A percentile compares a stretch with the other conserved stretches of the same genome.
These are phyloP conservation scores for Metarhizium robertsii DNA, from an alignment of 2,329 filamentous ascomycete genomes.

Conservation along the genomic window DNA sequence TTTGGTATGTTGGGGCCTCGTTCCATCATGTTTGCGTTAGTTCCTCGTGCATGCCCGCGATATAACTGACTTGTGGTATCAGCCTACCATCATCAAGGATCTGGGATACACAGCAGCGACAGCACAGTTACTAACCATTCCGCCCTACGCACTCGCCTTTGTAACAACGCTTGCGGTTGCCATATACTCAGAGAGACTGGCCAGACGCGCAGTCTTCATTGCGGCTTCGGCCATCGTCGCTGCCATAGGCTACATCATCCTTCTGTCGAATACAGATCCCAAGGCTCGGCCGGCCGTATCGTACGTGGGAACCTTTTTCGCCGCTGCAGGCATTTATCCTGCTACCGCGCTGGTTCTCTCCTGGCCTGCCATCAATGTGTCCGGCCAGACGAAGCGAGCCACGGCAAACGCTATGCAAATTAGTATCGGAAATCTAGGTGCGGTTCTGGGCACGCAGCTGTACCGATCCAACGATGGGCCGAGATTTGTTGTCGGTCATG, in stretches of 20 bases:
- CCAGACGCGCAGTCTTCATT: conserved; percentile 54
- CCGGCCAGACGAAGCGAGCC: conserved; percentile 59
- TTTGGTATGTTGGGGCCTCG: conserved; percentile 16
- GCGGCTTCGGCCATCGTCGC: conserved; percentile 46
- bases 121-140: conserved; percentile 51
- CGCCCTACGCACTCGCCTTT: conserved; percentile 55
- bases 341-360: conserved; percentile 53
- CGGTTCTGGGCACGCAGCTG: conserved; percentile 60
- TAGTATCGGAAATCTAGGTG: conserved; percentile 59
- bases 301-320: conserved; percentile 53
- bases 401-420: conserved; percentile 64
- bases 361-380: conserved; percentile 66
- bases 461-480: conserved; percentile 54
- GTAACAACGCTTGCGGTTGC: conserved; percentile 49
- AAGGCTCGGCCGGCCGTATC: conserved; percentile 41
- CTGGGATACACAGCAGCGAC: conserved; percentile 44
- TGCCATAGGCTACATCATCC: conserved; percentile 52
- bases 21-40: neutral
- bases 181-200: conserved; percentile 47
- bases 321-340: conserved; percentile 59
- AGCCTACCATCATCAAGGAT: conserved; percentile 42
- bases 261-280: conserved; percentile 41
- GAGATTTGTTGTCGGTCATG: conserved; percentile 56
- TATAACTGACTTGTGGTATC: neutral
- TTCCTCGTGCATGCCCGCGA: conserved; percentile 19